Base-by-base conservation (phyloP, 176 grass and related monocot species). In the Eragrostis nindensis region DNA sequence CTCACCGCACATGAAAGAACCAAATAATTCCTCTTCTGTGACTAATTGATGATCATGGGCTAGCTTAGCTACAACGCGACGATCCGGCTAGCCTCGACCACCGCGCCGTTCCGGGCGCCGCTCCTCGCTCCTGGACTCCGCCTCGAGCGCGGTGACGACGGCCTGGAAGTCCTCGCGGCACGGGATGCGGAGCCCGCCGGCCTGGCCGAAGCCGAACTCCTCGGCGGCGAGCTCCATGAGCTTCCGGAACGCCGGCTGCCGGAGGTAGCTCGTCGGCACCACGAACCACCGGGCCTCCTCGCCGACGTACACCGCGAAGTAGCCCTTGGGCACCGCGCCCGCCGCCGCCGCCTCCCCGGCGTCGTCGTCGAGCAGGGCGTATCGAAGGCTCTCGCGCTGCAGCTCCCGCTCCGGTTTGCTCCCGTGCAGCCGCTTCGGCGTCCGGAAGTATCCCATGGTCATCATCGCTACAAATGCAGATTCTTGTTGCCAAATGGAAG, bases 141-240 rank as follows among this genome's bases (percentile, higher is more conserved):
- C 14, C 5, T 71, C 49, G 66, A 87, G 77, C 17, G 29, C 70
- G 42, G 64, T 5, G 44, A 90, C 65, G 30, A 81, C 75, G 77
- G 59, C 53, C 32, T 73, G 3, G 78, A 94, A 94, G 65, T 90
- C 73, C 82, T 86, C 88, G 17, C 62, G 56, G 74, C 85, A 88
- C 0, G 91, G 91, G 71, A 94, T 85, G 55, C 82, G 66, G 29
- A 93, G 70, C 4, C 81, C 88, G 26, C 57, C 82, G 14, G 70
- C 66, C 74, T 86, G 87, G 68, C 62, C 81, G 78, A 90, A 93
- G 6, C 91, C 91, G 57, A 93, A 93, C 85, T 93, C 91, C 74
- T 93, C 91, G 7, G 85, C 87, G 70, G 80, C 82, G 32, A 45
- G 79, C 78, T 93, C 91, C 91, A 93, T 88, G 74, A 93, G 69